These are phyloP conservation scores for Aspergillus homomorphus DNA, from an alignment of 495 filamentous ascomycete genomes.

Conservation along the genomic window DNA sequence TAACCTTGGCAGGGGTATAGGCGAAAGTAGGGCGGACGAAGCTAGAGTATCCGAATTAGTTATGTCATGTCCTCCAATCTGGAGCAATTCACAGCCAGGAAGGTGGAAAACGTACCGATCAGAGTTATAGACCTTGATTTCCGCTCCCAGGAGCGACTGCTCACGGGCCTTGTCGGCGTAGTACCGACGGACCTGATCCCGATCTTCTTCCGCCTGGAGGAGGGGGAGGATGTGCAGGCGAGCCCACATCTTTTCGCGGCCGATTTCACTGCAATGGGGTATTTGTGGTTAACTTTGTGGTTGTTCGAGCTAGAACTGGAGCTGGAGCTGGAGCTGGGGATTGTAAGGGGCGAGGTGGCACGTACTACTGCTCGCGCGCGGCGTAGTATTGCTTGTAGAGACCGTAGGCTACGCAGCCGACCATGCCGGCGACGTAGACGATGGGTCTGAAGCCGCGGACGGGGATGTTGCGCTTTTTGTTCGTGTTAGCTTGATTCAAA, in stretches of 20 bases:
- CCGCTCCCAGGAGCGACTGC: conserved; percentile 80
- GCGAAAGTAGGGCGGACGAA: conserved; percentile 48
- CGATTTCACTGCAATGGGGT: conserved; percentile 67
- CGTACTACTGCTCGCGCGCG: conserved; percentile 83
- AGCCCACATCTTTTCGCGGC: conserved; percentile 95
- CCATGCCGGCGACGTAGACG: conserved; percentile 70
- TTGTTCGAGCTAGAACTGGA: neutral
- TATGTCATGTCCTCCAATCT: conserved; percentile 4
- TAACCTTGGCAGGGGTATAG: conserved; percentile 42
- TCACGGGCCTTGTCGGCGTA: conserved; percentile 84
- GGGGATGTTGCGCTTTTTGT: conserved; percentile 79
- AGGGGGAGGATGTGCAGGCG: conserved; percentile 89
- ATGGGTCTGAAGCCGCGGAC: conserved; percentile 83
- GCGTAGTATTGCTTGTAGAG: conserved; percentile 79
- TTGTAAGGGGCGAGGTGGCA: conserved; percentile 8
- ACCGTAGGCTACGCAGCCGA: conserved; percentile 77
- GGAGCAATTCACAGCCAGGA: neutral
- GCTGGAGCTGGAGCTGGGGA: neutral
- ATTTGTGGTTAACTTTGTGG: neutral
- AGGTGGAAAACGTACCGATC: conserved; percentile 63
- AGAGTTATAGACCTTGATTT: conserved; percentile 78
- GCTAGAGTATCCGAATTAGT: conserved; percentile 19
- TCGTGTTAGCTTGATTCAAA: conserved; percentile 14
- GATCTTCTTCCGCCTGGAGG: conserved; percentile 93
- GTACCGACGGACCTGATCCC: conserved; percentile 82